Percentiles rank a stretch among this genome's conserved stretches.
Conservation (phyloP, 768 basidiomycete species). For the Lentinus tigrinus region DNA sequence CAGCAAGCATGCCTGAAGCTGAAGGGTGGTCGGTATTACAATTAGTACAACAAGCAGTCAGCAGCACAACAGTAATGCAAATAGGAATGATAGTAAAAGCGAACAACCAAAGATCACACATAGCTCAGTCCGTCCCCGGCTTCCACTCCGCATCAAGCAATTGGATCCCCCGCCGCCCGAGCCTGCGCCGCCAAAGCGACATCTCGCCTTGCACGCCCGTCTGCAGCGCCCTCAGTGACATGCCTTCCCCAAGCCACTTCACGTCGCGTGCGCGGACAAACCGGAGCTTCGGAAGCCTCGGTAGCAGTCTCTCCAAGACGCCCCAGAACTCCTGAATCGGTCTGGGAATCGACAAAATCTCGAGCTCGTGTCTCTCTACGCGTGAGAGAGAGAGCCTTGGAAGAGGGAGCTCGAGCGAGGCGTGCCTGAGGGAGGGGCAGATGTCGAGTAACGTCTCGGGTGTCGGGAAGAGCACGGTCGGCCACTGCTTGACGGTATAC, state of each 20-base stretch:
- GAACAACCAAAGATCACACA: too few species aligned
- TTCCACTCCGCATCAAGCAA: slow-evolving; percentile 77
- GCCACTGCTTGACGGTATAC: slow-evolving; percentile 60
- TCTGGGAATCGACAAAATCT: slow-evolving; percentile 74
- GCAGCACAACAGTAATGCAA: neutral
- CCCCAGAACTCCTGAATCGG: slow-evolving; percentile 60
- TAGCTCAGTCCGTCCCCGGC: slow-evolving; percentile 20
- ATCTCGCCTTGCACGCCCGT: slow-evolving; percentile 83
- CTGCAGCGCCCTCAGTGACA: slow-evolving; percentile 61
- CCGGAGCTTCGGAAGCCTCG: slow-evolving; percentile 53
- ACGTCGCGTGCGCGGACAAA: slow-evolving; percentile 65
- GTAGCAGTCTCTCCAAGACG: slow-evolving; percentile 53
- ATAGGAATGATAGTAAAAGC: too few species aligned
- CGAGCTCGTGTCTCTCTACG: slow-evolving; percentile 39
- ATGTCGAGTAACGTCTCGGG: slow-evolving; percentile 25
- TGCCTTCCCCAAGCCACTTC: slow-evolving; percentile 69
- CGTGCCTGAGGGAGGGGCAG: slow-evolving; percentile 48
- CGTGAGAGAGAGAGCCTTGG: slow-evolving; percentile 44
- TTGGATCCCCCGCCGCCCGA: slow-evolving; percentile 55
- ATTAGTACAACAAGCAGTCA: neutral
- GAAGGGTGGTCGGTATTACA: neutral
- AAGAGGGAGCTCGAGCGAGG: slow-evolving; percentile 71
- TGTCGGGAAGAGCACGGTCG: slow-evolving; percentile 25
- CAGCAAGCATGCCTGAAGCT: neutral
- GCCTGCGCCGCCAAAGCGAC: slow-evolving; percentile 66